Evolutionary conservation across 164 flowering plant species (phyloP), one percentile per base, ranked within the genome.

Genomic region (Macadamia integrifolia): DNA sequence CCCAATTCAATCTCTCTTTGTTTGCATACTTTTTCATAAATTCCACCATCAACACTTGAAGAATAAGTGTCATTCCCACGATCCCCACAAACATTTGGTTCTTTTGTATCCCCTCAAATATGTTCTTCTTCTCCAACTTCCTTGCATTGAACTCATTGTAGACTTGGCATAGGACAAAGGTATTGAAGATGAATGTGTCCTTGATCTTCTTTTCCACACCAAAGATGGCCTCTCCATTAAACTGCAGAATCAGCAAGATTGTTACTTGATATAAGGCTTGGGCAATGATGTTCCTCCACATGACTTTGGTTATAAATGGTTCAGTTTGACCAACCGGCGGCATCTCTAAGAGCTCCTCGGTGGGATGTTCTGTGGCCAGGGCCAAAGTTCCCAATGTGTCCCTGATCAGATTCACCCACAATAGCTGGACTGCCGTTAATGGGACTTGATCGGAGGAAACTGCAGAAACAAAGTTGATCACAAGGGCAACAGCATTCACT

Each of bases 21-120:
- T 57, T 53, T 32, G 69, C 61, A 66, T 56, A 66, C 9, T 40
- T 35, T 31, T 56, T 66, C 1, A 66, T 48, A 32, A 66, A 66
- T 42, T 66, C 69, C 52, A 66, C 69, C 69, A 56, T 66, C 69
- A 66, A 6, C 49, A 66, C 49, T 18, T 66, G 69, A 23, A 66
- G 42, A 66, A 66, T 23, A 15, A 66, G 40, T 1, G 69, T 66
- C 6, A 42, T n/a, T 30, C 61, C 61, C 18, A 66, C 48, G 6
- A 66, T 66, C 30, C 69, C 49, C 13, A 66, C 15, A 66, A 66
- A 66, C 31, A 66, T 0, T 9, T 40, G 30, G 69, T 66, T 66
- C 60, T 57, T 66, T 8, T 55, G 49, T 55, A 66, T 65, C 1
- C 58, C 67, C 46, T 65, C 52, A 57, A 65, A 65, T 9, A 32